Evolutionary conservation across 2,329 filamentous ascomycete species (phyloP), one percentile per base, ranked within the genome.

Genomic region (Chaetomiaceae sp.): DNA sequence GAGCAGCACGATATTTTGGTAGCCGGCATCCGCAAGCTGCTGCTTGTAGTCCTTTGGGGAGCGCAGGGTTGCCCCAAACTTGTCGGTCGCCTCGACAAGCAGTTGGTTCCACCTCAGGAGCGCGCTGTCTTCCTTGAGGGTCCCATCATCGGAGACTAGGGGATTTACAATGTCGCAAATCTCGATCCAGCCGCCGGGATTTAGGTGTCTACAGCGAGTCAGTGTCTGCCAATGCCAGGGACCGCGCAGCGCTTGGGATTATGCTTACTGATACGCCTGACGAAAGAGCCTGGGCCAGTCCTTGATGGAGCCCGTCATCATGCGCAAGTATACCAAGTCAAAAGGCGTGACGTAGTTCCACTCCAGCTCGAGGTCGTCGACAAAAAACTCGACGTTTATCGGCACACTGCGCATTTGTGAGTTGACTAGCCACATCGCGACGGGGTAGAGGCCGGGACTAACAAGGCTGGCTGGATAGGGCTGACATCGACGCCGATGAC

Each of bases 21-120:
- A 81, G 1, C 79, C 79, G 0, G 73, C 74, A 13, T 73, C 71
- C 21, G 65, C 58, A 52, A 80, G 66, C 51, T 70, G 68, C 29
- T 67, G 63, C 55, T 70, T 67, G 33, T 73, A 67, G 14, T 68
- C 50, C 33, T 40, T 10, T 0, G 56, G 57, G 40, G 52, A 65
- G 53, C 44, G n/a, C 21, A 58, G 27, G 11, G 36, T 29, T 8
- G 42, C 42, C 2, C 50, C 47, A 18, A 53, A 16, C 14, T 32
- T 51, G 8, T 14, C 11, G 10, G 50, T 45, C 5, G 46, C 56
- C 11, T 55, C 53, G 7, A 53, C 21, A 2, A 56, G 27, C 16
- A 48, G 38, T 0, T 9, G 7, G 44, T 36, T 53, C 51, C 51
- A 61, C 53, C 11, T 53, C 43, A 20, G 58, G 52, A 44, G 38